phyloP scores from a whole-genome alignment of 768 basidiomycete genomes.

The Cyclocybe cylindracea region DNA sequence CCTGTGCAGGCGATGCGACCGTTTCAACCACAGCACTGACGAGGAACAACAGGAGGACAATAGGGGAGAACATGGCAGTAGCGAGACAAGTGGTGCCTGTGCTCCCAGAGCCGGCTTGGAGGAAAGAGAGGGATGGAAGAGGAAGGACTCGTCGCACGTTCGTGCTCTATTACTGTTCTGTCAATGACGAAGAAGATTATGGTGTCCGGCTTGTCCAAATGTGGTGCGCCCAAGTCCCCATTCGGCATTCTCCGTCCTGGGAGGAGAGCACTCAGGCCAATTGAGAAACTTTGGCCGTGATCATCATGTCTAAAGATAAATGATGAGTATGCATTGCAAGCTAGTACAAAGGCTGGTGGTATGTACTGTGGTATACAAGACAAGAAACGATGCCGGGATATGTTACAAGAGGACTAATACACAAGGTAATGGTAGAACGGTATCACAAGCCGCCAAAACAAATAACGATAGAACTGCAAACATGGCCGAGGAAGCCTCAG shows the following conservation, averaged over 20 bases:
- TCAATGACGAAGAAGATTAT: conserved; percentile 7
- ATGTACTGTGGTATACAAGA: too few species aligned
- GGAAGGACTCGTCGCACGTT: conserved; percentile 33
- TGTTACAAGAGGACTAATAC: conserved; percentile 8
- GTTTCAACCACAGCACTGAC: conserved; percentile 16
- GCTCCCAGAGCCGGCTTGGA: conserved; percentile 16
- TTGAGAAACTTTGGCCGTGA: background rate
- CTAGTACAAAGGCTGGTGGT: too few species aligned
- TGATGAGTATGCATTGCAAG: too few species aligned
- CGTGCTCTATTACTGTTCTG: conserved; percentile 17
- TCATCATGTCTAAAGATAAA: background rate
- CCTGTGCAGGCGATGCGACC: conserved; percentile 40
- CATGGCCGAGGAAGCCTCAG: conserved; percentile 20
- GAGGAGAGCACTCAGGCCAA: background rate
- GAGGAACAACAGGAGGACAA: conserved; percentile 23
- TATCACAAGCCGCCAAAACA: conserved; percentile 13
- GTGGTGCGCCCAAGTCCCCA: conserved; percentile 4
- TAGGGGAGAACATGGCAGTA: conserved; percentile 21
- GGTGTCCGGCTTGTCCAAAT: conserved; percentile 1
- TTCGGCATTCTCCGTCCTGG: conserved; percentile 3
- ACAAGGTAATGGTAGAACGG: conserved; percentile 10
- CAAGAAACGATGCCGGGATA: conserved; percentile 3
- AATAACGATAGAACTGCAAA: background rate
- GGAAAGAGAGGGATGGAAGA: conserved; percentile 12
- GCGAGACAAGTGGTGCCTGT: conserved; percentile 22